A percentile compares a stretch with the other conserved stretches of the same genome.
Evolutionary conservation across 1,284 basidiomycete genomes (phyloP).

Genomic region (Coniferiporia weirii): DNA sequence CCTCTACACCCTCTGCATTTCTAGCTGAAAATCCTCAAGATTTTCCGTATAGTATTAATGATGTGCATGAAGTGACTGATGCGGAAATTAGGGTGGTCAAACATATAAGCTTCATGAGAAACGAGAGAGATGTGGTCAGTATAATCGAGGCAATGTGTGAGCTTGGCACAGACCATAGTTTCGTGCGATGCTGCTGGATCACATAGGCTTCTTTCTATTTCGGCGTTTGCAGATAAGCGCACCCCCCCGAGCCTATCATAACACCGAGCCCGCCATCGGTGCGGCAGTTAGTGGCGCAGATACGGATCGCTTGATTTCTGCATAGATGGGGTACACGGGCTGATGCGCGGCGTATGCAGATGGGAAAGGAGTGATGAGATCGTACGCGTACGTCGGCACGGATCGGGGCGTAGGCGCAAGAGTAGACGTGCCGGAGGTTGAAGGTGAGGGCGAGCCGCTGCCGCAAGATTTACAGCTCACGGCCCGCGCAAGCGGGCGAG

Average conservation of each 20-base stretch:
- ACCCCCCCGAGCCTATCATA: neutral
- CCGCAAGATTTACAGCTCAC: conserved; percentile 13
- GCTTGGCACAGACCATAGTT: too few species aligned
- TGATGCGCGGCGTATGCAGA: neutral
- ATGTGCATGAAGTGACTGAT: too few species aligned
- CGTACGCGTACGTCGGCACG: conserved; percentile 1
- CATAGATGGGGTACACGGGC: neutral
- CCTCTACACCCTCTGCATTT: too few species aligned
- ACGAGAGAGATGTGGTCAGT: too few species aligned
- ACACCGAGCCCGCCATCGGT: neutral
- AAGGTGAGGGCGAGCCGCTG: neutral
- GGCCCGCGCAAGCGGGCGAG: neutral
- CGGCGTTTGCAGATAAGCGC: neutral
- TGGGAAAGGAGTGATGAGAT: neutral
- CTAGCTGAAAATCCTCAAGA: too few species aligned
- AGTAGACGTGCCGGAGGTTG: neutral
- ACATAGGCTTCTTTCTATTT: too few species aligned
- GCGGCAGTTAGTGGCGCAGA: neutral
- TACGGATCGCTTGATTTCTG: neutral
- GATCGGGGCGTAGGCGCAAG: neutral
- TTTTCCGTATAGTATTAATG: too few species aligned
- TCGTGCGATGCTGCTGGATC: too few species aligned
- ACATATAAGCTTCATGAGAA: too few species aligned
- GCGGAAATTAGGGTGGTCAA: too few species aligned
- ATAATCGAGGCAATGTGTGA: too few species aligned